A percentile compares a stretch with the other conserved stretches of the same genome.
phyloP scores from a whole-genome alignment of 148 eudicot genomes.

The Rhododendron williamsianum region DNA sequence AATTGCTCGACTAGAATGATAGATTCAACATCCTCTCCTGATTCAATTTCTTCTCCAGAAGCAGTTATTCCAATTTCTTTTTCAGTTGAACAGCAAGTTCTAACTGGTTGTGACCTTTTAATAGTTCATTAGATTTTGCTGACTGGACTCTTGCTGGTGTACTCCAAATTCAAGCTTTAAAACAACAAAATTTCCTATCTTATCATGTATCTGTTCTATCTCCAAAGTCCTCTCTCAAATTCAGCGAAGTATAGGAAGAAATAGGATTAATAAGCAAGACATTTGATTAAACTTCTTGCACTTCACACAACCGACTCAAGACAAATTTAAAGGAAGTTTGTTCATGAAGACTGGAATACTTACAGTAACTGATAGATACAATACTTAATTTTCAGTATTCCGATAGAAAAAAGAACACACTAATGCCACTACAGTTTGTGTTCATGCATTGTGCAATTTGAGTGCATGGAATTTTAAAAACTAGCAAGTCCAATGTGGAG shows the following conservation, averaged over 20 bases:
- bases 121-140: neutral
- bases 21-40: neutral
- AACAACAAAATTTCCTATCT: neutral
- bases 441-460: neutral
- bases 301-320: neutral
- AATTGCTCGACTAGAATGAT: neutral
- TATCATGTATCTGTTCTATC: neutral
- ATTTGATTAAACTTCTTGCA: neutral
- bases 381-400: neutral
- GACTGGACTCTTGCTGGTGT: neutral
- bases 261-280: neutral
- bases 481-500: neutral
- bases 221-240: neutral
- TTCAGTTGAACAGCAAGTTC: slow-evolving; percentile 1
- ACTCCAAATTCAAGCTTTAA: neutral
- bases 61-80: neutral
- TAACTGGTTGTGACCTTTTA: neutral
- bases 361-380: neutral
- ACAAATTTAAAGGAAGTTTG: neutral
- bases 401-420: neutral
- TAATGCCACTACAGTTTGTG: neutral
- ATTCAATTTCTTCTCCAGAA: neutral
- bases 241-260: neutral
- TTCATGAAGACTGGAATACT: neutral
- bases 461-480: neutral